A percentile compares a stretch with the other conserved stretches of the same genome.
Conservation (phyloP, 176 grass and related monocot species). For the Phoenix roebelenii region DNA sequence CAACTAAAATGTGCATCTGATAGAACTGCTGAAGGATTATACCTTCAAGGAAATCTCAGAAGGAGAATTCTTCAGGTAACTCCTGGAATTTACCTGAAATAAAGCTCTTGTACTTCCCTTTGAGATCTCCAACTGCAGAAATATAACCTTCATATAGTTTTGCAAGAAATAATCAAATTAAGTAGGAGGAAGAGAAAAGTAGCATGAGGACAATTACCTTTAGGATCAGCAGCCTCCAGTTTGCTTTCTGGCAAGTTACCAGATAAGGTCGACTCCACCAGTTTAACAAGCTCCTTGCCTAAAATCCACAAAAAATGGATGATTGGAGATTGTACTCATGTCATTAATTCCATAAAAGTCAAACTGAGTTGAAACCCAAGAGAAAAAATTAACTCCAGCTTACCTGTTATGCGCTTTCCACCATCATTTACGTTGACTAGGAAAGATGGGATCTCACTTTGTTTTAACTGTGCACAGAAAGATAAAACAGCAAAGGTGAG, state of each 20-base stretch:
- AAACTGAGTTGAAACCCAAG: slow-evolving; percentile 5
- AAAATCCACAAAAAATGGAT: slow-evolving; percentile 4
- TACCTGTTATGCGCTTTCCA: slow-evolving; percentile 50
- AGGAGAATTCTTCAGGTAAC: slow-evolving; percentile 54
- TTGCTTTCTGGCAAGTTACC: slow-evolving; percentile 31
- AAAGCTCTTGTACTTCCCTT: slow-evolving; percentile 74
- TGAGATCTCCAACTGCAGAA: slow-evolving; percentile 63
- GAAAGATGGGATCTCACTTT: slow-evolving; percentile 49
- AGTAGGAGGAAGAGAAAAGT: slow-evolving; percentile 7
- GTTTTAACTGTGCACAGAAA: slow-evolving; percentile 48
- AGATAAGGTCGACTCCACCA: slow-evolving; percentile 31
- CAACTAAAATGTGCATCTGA: too few relatives aligned
- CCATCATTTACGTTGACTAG: slow-evolving; percentile 63
- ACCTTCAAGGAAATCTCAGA: slow-evolving; percentile 17
- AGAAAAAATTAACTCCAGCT: slow-evolving; percentile 7
- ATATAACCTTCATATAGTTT: background rate
- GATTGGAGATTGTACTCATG: background rate
- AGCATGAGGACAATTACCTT: slow-evolving; percentile 32
- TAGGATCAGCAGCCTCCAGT: slow-evolving; percentile 13
- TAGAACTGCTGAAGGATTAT: background rate
- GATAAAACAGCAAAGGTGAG: slow-evolving; percentile 5
- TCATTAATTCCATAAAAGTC: slow-evolving; percentile 5
- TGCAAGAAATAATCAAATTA: background rate
- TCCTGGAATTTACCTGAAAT: slow-evolving; percentile 43
- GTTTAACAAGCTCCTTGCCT: slow-evolving; percentile 46